phyloP scores from a whole-genome alignment of 306 rosid species.

The Inga laurina region DNA sequence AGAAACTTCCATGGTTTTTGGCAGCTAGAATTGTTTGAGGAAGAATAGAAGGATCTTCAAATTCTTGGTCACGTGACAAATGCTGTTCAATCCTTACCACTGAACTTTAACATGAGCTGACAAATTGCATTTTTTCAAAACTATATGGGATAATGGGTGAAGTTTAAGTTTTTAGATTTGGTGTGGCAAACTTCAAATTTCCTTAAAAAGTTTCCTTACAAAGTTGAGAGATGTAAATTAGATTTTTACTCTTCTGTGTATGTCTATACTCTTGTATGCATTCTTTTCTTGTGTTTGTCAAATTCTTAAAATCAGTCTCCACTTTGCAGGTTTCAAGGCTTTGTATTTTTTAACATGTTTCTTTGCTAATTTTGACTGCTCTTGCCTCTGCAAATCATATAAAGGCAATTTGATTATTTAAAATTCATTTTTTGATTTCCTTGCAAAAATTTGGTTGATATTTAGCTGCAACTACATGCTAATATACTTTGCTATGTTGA shows the following conservation, averaged over 20 bases:
- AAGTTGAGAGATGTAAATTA: not conserved
- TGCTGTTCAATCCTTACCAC: not conserved
- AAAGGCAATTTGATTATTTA: slow-evolving; percentile 48
- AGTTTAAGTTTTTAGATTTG: not conserved
- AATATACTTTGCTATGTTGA: slow-evolving; percentile 27
- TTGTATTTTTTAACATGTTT: not conserved
- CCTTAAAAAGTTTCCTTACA: not conserved
- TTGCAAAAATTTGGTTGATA: slow-evolving; percentile 29
- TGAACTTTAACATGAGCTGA: not conserved
- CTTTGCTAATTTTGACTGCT: not conserved
- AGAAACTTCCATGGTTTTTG: not conserved
- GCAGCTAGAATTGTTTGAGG: not conserved
- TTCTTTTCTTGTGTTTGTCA: slow-evolving; percentile 4
- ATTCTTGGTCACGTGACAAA: not conserved
- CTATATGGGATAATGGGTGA: not conserved
- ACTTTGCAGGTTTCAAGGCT: not conserved
- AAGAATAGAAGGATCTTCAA: not conserved
- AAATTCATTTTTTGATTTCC: not conserved
- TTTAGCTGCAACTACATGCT: slow-evolving; percentile 29
- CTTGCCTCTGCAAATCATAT: slow-evolving; percentile 54
- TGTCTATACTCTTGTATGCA: not conserved
- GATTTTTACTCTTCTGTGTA: not conserved
- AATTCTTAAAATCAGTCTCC: not conserved
- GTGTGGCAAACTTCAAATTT: not conserved
- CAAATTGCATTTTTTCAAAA: not conserved